Evolutionary conservation across 305 asterid genomes (phyloP).

Genomic region (Plantago lanceolata): DNA sequence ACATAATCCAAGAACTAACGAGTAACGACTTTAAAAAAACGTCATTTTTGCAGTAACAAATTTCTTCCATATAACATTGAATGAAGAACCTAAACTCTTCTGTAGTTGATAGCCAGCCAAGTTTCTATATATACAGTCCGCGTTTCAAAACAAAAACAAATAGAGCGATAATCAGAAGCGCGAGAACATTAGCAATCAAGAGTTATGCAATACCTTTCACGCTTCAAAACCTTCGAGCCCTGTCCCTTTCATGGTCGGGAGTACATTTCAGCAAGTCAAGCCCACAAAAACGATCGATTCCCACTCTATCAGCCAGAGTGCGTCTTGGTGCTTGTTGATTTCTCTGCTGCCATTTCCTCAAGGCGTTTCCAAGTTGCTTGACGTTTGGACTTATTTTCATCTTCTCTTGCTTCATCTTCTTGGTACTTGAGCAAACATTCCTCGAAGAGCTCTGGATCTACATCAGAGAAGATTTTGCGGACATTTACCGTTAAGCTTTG

Average conservation of each 20-base stretch:
- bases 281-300: not conserved
- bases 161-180: slow-evolving; percentile 20
- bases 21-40: slow-evolving; percentile 21
- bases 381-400: slow-evolving; percentile 47
- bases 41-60: slow-evolving; percentile 32
- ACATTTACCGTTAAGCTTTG: slow-evolving; percentile 67
- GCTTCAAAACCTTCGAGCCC: slow-evolving; percentile 23
- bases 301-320: slow-evolving; percentile 40
- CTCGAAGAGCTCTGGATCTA: slow-evolving; percentile 61
- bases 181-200: slow-evolving; percentile 16
- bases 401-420: slow-evolving; percentile 54
- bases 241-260: slow-evolving; percentile 26
- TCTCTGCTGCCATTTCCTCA: slow-evolving; percentile 68
- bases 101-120: slow-evolving; percentile 33
- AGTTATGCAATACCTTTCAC: slow-evolving; percentile 17
- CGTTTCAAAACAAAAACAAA: slow-evolving; percentile 34
- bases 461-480: slow-evolving; percentile 72
- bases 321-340: slow-evolving; percentile 37
- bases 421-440: slow-evolving; percentile 62
- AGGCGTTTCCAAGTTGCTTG: slow-evolving; percentile 68
- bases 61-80: slow-evolving; percentile 26
- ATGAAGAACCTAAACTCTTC: slow-evolving; percentile 33
- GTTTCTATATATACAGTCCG: slow-evolving; percentile 54
- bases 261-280: slow-evolving; percentile 24
- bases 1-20: slow-evolving; percentile 32